These are phyloP conservation scores for Exsudoporus frostii DNA, from an alignment of 768 basidiomycete species.

Conservation along the genomic window DNA sequence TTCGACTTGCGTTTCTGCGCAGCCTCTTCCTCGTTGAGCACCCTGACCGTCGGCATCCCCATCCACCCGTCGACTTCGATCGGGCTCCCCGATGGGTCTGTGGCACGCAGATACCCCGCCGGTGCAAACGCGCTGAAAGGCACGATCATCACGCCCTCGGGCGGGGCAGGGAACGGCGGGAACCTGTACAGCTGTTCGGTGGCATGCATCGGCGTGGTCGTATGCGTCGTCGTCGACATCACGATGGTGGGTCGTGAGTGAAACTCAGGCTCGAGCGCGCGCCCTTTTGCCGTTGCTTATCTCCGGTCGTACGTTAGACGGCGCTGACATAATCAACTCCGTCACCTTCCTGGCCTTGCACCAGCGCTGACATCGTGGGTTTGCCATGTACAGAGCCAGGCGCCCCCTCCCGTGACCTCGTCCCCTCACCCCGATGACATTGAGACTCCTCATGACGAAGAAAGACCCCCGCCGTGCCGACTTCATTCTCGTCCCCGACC, in stretches of 20 bases:
- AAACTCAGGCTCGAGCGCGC: neutral
- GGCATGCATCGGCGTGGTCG: too few species aligned
- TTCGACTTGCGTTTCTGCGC: constrained; percentile 14
- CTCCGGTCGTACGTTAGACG: neutral
- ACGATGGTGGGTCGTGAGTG: neutral
- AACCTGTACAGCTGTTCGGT: constrained; percentile 22
- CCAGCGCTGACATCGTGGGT: neutral
- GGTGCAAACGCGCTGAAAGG: constrained; percentile 42
- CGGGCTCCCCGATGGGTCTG: constrained; percentile 5
- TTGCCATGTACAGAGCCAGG: neutral
- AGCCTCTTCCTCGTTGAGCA: constrained; percentile 24
- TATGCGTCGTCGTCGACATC: neutral
- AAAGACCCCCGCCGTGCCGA: constrained; percentile 27
- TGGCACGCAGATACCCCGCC: constrained; percentile 16
- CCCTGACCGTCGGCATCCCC: constrained; percentile 25
- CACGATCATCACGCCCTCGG: constrained; percentile 39
- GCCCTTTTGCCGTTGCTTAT: too few species aligned
- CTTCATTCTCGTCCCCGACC: constrained; percentile 15
- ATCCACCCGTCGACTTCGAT: constrained; percentile 27
- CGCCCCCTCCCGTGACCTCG: neutral
- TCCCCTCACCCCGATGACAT: constrained; percentile 14
- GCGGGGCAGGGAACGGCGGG: constrained; percentile 47
- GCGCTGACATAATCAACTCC: constrained; percentile 10
- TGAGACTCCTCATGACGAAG: constrained; percentile 18
- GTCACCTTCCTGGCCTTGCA: too few species aligned